Evolutionary conservation across 2,329 filamentous ascomycete genomes (phyloP), one percentile per base, ranked within the genome.

Genomic region (Aureobasidium mangrovei): DNA sequence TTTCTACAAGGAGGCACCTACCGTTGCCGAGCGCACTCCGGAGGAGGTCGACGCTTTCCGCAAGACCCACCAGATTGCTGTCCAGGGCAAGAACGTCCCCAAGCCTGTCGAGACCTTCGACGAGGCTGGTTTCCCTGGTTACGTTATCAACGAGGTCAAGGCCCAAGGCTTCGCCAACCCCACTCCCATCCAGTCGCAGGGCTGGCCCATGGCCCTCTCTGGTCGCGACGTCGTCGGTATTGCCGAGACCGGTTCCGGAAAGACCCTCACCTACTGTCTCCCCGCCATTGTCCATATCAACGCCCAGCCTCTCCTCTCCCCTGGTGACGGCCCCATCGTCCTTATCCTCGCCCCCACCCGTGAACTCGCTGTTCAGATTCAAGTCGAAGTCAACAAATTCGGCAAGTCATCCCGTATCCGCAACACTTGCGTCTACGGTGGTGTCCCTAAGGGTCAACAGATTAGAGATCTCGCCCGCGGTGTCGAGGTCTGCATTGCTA

Each of bases 211-310:
- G 93, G 91, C 93, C 68, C 84, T 98, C 49, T 94, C 91, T 63
- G 93, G 93, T 76, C 91, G 93, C 64, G 93, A 98, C 70, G 91
- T 97, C 58, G 91, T 97, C 66, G 93, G 93, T 83, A 95, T 98
- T 76, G 93, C 93, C 65, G 93, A 98, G 79, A 98, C 93, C 57
- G 93, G 93, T 71, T 98, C 93, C 61, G 93, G 93, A 79, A 98
- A 98, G 85, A 98, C 93, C 4, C 80, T 98, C 62, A 96, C 91
- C 52, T 98, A 98, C 78, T 97, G 91, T 74, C 82, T 98, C 63
- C 93, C 93, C 56, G 88, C 93, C 55, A 98, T 98, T 63, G 93
- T 98, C 58, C 93, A 98, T 80, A 98, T 98, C 80, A 97, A 98
- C 74, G 93, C 93, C 45, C 93, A 98, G 74, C 93, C 93, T 63